Percentiles rank a stretch among this genome's conserved stretches.
These are phyloP conservation scores for Trypanosoma scelopori DNA, from an alignment of 208 protist genomes.

Conservation along the genomic window DNA sequence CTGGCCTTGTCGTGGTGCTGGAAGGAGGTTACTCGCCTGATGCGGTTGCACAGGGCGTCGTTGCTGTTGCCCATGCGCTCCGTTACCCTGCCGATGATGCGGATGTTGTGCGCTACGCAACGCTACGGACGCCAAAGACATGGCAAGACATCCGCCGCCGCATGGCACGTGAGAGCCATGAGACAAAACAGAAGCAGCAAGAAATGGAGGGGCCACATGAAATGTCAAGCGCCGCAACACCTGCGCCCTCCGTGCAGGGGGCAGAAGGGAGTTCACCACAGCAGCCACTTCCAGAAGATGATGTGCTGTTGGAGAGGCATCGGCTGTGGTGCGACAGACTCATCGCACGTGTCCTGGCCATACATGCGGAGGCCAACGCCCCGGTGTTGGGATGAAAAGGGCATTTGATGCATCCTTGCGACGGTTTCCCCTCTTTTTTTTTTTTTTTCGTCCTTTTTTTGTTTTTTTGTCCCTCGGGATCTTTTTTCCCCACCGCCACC, in stretches of 20 bases:
- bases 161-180: conserved; percentile 26
- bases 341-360: conserved; percentile 27
- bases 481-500: not conserved
- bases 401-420: not conserved
- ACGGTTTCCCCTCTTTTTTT: not conserved
- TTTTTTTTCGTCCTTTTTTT: conserved; percentile 6
- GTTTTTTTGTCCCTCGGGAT: no score
- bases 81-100: conserved; percentile 43
- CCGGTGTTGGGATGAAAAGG: not conserved
- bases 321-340: conserved; percentile 47
- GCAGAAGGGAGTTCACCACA: not conserved
- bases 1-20: conserved; percentile 57
- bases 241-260: not conserved
- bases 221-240: not conserved
- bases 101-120: conserved; percentile 30
- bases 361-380: conserved; percentile 22
- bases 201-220: conserved; percentile 25
- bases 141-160: conserved; percentile 63
- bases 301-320: conserved; percentile 41
- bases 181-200: not conserved
- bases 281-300: conserved; percentile 31
- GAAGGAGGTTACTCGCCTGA: conserved; percentile 84
- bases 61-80: conserved; percentile 61
- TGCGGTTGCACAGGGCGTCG: conserved; percentile 58
- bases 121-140: conserved; percentile 35